Evolutionary conservation across 148 eudicot genomes (phyloP), one percentile per base, ranked within the genome.

Genomic region (Salicornia ramosissima): DNA sequence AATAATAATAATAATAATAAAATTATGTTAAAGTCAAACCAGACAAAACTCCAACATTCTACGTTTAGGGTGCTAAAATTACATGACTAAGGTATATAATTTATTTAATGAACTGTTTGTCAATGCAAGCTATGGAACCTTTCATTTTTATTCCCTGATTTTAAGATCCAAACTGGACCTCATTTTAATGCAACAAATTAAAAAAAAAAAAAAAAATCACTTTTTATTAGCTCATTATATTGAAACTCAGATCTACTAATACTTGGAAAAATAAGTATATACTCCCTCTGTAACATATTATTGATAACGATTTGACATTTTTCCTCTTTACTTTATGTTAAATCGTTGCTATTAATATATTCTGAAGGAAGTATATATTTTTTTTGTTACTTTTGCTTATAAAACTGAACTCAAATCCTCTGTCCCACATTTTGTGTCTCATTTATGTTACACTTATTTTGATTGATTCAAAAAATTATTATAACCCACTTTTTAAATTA

Each of bases 11-110:
- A 4, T 36, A 36, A 8, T 4, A 4, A 36, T 36, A 3, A 51
- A 67, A 24, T 78, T 66, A 30, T 65, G 26, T 33, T 56, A 72
- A 58, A 51, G 65, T 70, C 77, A 75, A 73, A 78, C 56, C 73
- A 83, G 81, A 83, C 79, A 78, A 70, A 76, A 73, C 65, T 60
- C 82, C 71, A 77, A 77, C 83, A 74, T 75, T 72, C 81, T 50
- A 73, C 71, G 55, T 70, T 77, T 65, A 55, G 73, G 60, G 68
- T 77, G 73, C 49, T 72, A 51, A 67, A 71, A 39, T 36, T 67
- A 66, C 63, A 65, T 71, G 68, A 61, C 40, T 53, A 18, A 42
- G 46, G 68, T 51, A 21, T 60, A 59, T 78, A 43, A 68, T 68
- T 43, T 39, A 61, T 67, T n/a, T n/a, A n/a, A n/a, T n/a, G n/a